Conservation (phyloP, 2,329 filamentous ascomycete genomes). For the Fusarium sp. region DNA sequence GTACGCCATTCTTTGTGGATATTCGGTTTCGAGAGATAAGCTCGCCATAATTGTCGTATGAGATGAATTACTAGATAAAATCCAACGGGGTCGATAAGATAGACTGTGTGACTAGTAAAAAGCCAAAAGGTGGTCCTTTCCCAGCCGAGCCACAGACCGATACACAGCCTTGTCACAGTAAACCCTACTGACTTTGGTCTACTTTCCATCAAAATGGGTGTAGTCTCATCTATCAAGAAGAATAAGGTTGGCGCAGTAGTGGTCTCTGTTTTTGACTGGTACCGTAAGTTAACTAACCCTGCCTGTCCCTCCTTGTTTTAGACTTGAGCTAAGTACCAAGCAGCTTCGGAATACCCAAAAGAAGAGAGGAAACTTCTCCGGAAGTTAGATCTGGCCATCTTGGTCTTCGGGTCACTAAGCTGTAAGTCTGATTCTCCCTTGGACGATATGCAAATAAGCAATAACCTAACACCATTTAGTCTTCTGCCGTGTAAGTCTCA, state of each 20-base stretch:
- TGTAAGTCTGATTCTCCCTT: background rate
- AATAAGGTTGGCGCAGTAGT: constrained; percentile 6
- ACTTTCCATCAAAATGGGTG: background rate
- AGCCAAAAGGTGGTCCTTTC: background rate
- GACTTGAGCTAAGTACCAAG: background rate
- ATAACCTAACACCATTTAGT: background rate
- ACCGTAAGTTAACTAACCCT: background rate
- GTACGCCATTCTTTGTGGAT: fast-evolving
- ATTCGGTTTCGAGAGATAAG: background rate
- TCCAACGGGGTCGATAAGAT: background rate
- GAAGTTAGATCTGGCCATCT: constrained; percentile 9
- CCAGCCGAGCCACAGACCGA: too few relatives aligned
- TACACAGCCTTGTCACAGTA: too few relatives aligned
- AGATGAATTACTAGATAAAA: too few relatives aligned
- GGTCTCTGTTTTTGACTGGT: constrained; percentile 14
- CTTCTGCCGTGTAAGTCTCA: constrained; percentile 4
- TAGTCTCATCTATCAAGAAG: background rate
- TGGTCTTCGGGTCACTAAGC: background rate
- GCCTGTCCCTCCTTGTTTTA: background rate
- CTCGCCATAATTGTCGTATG: constrained; percentile 1
- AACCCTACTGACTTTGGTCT: fast-evolving
- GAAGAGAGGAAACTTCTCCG: constrained; percentile 9
- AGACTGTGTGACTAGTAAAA: background rate
- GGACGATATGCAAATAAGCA: too few relatives aligned
- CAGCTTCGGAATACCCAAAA: background rate